Evolutionary conservation across 192 early-diverging fungal genomes (phyloP).

Genomic region (Coemansia asiatica): DNA sequence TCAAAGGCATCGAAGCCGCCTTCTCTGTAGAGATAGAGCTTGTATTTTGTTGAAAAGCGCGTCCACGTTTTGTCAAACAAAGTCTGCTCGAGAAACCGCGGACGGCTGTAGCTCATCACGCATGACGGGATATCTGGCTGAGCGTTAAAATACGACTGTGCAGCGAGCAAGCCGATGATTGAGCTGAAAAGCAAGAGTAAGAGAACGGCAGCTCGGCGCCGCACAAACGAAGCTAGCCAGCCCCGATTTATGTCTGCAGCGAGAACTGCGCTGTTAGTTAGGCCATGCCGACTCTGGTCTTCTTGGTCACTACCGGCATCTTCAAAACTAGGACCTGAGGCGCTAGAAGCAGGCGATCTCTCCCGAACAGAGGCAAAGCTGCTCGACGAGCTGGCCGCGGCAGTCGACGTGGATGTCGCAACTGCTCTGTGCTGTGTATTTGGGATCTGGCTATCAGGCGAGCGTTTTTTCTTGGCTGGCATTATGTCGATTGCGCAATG

Average conservation of each 20-base stretch:
- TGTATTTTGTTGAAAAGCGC: constrained; percentile 73
- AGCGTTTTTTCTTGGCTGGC: constrained; percentile 5
- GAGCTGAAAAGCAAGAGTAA: constrained; percentile 18
- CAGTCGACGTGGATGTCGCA: background rate
- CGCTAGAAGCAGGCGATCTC: background rate
- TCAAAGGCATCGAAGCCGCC: constrained; percentile 48
- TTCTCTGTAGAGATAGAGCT: constrained; percentile 75
- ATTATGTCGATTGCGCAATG: constrained; percentile 48
- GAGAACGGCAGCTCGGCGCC: constrained; percentile 9
- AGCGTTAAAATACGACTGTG: constrained; percentile 65
- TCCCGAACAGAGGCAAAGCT: background rate
- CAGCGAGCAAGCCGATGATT: constrained; percentile 23
- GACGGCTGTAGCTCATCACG: constrained; percentile 62
- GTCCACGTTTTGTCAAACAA: constrained; percentile 45
- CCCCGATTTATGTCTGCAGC: background rate
- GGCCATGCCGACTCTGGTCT: background rate
- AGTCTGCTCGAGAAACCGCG: constrained; percentile 51
- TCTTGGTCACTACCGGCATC: background rate
- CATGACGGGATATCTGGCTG: constrained; percentile 60
- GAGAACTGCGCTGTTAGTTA: background rate
- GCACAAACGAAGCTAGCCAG: constrained; percentile 1
- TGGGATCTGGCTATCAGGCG: background rate
- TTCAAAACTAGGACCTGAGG: background rate
- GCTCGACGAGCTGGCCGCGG: background rate
- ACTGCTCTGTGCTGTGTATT: background rate